A percentile compares a stretch with the other conserved stretches of the same genome.
Conservation (phyloP, 768 basidiomycete genomes). For the Tylopilus subfusipes region DNA sequence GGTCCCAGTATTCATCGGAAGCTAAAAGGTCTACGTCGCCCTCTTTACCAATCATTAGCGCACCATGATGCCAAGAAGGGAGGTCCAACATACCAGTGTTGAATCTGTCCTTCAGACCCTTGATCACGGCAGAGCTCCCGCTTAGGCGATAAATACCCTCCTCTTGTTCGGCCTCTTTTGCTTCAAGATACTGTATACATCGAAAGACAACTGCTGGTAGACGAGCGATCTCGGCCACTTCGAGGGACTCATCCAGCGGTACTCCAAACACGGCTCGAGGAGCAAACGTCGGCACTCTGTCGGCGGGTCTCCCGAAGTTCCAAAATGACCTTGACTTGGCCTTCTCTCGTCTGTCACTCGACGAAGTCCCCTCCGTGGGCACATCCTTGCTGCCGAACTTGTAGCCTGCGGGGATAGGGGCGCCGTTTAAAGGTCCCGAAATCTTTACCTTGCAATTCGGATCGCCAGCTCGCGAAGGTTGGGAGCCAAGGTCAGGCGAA, state of each 20-base stretch:
- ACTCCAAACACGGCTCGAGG: slow-evolving; percentile 87
- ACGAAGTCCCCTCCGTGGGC: slow-evolving; percentile 37
- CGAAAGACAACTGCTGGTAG: slow-evolving; percentile 95
- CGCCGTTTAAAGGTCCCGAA: slow-evolving; percentile 81
- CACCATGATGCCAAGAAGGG: slow-evolving; percentile 2
- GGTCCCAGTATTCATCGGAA: slow-evolving; percentile 93
- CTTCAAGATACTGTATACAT: slow-evolving; percentile 91
- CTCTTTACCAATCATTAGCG: slow-evolving; percentile 47
- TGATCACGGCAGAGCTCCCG: slow-evolving; percentile 94
- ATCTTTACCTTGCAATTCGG: slow-evolving; percentile 73
- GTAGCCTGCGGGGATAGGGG: slow-evolving; percentile 82
- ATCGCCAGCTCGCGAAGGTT: slow-evolving; percentile 51
- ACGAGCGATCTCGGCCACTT: slow-evolving; percentile 84
- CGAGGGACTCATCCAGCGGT: slow-evolving; percentile 80
- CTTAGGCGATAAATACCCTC: slow-evolving; percentile 97
- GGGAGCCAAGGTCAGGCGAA: slow-evolving; percentile 49
- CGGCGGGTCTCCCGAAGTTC: slow-evolving; percentile 75
- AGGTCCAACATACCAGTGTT: slow-evolving; percentile 62
- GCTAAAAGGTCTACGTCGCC: slow-evolving; percentile 91
- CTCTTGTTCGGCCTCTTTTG: slow-evolving; percentile 91
- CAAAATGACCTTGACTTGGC: slow-evolving; percentile 92
- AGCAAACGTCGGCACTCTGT: slow-evolving; percentile 38
- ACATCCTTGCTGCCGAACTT: slow-evolving; percentile 84
- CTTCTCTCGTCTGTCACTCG: slow-evolving; percentile 79
- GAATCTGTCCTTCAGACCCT: slow-evolving; percentile 88